Base-by-base conservation (phyloP, 345 rosid species). In the Citrus trifoliata region DNA sequence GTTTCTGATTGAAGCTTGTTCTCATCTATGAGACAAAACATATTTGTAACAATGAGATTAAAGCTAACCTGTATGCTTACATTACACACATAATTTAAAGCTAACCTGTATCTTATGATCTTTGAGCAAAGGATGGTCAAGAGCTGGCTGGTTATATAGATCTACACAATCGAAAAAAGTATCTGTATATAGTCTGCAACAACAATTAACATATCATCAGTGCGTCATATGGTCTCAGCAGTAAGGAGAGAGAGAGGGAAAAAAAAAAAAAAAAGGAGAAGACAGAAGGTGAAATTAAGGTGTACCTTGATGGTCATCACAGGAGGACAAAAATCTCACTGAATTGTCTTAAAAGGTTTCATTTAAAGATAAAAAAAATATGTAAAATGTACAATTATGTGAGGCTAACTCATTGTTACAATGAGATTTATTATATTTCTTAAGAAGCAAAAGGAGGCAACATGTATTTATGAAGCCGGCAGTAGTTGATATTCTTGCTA, bases 21-120 rank as follows among this genome's bases (percentile, higher is more conserved):
- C 75, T 80, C 63, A 48, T 79, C 78, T 74, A 69, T 59, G 3
- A 51, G 24, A n/a, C 69, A 71, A 71, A 62, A 51, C 4, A 32
- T 13, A 53, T 27, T 9, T 40, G 48, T 32, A 32, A 32, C 33
- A 32, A 32, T 32, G 33, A 32, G 33, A 32, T 32, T 66, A 16
- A 9, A 37, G 8, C 38, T 38, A 38, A 37, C 40, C 40, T 7
- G 85, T 2, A 21, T 32, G 46, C 70, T 66, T 19, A 5, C 25
- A 33, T 9, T 35, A 7, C 0, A 25, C 38, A 21, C 6, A 35
- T 1, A 8, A 1, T 18, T 33, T 66, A 16, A 9, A 37, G 8
- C 9, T 8, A 38, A 38, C 42, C 3, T 9, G 85, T 4, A 87
- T 82, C 7, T 22, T 84, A 73, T 83, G 86, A 61, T 70, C 24